These are phyloP conservation scores for Chlorella sp. DNA, from an alignment of 139 green algal genomes.

Conservation along the genomic window DNA sequence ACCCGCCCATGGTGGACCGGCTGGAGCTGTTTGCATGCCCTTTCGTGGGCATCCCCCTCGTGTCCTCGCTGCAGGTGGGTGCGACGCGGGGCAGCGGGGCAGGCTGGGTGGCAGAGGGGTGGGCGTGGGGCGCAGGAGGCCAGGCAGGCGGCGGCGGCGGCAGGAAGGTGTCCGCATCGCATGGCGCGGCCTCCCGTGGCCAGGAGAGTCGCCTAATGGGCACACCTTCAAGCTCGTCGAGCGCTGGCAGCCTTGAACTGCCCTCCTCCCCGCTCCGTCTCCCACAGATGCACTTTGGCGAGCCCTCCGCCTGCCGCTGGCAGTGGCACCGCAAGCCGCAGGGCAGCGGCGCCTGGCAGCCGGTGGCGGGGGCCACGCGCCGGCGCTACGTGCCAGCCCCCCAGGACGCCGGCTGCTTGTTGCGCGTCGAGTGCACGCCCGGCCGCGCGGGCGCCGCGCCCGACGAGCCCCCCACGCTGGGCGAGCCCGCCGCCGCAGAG, in stretches of 20 bases:
- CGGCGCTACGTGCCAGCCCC: conserved; percentile 58
- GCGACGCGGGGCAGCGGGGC: neutral
- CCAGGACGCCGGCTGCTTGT: conserved; percentile 56
- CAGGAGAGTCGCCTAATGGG: no score
- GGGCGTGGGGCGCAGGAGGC: neutral
- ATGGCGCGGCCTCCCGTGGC: no score
- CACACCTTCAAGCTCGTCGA: no score
- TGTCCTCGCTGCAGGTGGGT: conserved; percentile 20
- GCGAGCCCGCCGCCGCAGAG: neutral
- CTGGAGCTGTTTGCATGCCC: conserved; percentile 28
- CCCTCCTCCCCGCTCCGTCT: no score
- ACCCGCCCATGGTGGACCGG: conserved; percentile 68
- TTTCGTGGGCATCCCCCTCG: conserved; percentile 40
- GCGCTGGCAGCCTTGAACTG: neutral
- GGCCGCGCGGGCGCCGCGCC: neutral
- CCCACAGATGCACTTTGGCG: conserved; percentile 55
- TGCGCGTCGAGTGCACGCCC: conserved; percentile 71
- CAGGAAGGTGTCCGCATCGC: no score
- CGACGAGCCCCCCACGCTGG: neutral
- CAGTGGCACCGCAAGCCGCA: conserved; percentile 36
- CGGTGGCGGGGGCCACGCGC: conserved; percentile 31
- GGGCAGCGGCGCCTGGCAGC: conserved; percentile 25
- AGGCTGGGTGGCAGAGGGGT: neutral
- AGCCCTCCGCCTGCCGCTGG: conserved; percentile 43
- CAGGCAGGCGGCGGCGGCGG: no score